Percentiles rank a stretch among this genome's conserved stretches.
Evolutionary conservation across 2,329 filamentous ascomycete genomes (phyloP).

Genomic region (Cordyceps javanica): DNA sequence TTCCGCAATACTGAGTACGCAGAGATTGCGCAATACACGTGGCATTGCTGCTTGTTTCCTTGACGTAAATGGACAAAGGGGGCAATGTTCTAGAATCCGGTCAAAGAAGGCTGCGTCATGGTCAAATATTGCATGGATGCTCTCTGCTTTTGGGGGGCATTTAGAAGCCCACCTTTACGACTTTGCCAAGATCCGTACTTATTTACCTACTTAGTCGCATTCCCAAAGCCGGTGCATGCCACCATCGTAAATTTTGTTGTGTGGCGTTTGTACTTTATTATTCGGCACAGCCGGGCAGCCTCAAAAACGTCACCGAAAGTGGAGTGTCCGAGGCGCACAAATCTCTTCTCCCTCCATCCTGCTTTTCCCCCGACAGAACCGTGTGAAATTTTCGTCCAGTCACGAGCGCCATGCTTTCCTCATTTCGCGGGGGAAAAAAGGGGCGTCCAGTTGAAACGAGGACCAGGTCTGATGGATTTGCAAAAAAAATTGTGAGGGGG

Average conservation of each 20-base stretch:
- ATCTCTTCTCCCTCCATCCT: not conserved
- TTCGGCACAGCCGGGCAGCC: not conserved
- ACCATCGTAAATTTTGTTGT: not conserved
- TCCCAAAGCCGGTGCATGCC: not conserved
- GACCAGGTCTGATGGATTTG: not conserved
- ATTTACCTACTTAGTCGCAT: not conserved
- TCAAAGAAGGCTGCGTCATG: no score
- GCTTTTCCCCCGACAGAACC: not conserved
- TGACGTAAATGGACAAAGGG: no score
- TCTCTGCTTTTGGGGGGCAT: no score
- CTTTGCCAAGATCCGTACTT: constrained; percentile 4
- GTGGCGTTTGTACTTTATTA: not conserved
- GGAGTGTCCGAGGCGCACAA: not conserved
- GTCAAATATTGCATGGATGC: no score
- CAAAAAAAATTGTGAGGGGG: not conserved
- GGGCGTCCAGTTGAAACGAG: not conserved
- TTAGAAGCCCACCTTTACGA: not conserved
- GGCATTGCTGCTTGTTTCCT: no score
- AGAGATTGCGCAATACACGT: no score
- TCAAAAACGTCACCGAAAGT: not conserved
- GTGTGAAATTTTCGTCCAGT: not conserved
- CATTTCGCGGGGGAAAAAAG: not conserved
- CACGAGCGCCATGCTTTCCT: not conserved
- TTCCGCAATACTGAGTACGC: no score
- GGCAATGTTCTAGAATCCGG: no score